Percentiles rank a stretch among this genome's conserved stretches.
These are phyloP conservation scores for Glycine soja DNA, from an alignment of 306 rosid genomes.

Conservation along the genomic window DNA sequence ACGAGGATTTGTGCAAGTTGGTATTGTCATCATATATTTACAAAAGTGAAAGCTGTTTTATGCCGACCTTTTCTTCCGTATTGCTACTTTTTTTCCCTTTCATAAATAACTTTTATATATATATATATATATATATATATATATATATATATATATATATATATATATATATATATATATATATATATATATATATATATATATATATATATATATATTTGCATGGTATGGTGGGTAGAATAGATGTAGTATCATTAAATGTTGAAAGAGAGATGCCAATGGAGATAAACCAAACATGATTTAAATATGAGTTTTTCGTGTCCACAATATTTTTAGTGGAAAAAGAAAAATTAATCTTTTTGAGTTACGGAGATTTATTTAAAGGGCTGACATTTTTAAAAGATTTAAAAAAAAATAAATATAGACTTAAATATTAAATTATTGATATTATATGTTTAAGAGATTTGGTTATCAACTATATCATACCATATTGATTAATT, in stretches of 20 bases:
- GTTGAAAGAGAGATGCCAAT: background rate
- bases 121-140: too few relatives aligned
- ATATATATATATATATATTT: background rate
- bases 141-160: too few relatives aligned
- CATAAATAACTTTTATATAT: background rate
- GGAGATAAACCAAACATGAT: background rate
- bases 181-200: too few relatives aligned
- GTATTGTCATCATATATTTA: conserved; percentile 43
- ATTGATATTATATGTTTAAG: too few relatives aligned
- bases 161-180: too few relatives aligned
- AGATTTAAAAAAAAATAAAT: too few relatives aligned
- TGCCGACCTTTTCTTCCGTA: conserved; percentile 45
- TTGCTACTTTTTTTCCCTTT: background rate
- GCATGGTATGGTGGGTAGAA: background rate
- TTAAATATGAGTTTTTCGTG: background rate
- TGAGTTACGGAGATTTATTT: too few relatives aligned
- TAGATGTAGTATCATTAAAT: conserved; percentile 9
- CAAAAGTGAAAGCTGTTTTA: conserved; percentile 50
- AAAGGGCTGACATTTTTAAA: too few relatives aligned
- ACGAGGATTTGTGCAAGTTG: conserved; percentile 37
- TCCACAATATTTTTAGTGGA: too few relatives aligned
- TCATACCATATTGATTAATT: background rate
- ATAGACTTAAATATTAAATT: too few relatives aligned
- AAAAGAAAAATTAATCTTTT: too few relatives aligned
- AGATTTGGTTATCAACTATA: too few relatives aligned